Evolutionary conservation across 306 rosid species (phyloP).

Genomic region (Mimosa pudica): DNA sequence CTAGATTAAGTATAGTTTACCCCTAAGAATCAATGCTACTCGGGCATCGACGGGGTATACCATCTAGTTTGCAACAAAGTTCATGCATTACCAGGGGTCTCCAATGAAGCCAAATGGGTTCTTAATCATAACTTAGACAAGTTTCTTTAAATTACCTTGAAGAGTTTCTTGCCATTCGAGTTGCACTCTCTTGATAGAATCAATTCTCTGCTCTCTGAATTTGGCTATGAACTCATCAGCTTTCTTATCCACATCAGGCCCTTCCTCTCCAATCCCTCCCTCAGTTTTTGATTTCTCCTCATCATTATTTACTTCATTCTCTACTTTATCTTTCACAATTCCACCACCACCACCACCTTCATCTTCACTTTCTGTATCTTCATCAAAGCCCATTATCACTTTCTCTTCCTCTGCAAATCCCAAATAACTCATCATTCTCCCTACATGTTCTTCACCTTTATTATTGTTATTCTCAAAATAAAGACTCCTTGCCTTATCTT

Average conservation of each 20-base stretch:
- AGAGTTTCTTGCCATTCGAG: conserved; percentile 50
- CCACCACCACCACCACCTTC: conserved; percentile 30
- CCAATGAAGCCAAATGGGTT: no score
- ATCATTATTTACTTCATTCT: conserved; percentile 1
- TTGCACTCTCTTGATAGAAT: conserved; percentile 76
- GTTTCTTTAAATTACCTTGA: conserved; percentile 51
- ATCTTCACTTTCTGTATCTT: conserved; percentile 63
- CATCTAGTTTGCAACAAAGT: no score
- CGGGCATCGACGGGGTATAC: no score
- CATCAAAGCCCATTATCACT: conserved; percentile 50
- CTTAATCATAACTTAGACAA: neutral
- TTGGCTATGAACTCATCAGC: conserved; percentile 98
- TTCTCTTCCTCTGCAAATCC: conserved; percentile 25
- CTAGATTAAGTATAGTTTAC: no score
- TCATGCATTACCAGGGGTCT: no score
- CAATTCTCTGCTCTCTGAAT: conserved; percentile 95
- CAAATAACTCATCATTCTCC: no score
- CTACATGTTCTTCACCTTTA: no score
- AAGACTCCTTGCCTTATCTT: no score
- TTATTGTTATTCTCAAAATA: no score
- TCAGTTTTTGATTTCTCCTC: conserved; percentile 31
- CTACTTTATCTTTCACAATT: neutral
- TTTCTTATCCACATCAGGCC: conserved; percentile 92
- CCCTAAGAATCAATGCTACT: no score
- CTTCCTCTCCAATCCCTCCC: conserved; percentile 50